Percentiles rank a stretch among this genome's conserved stretches.
These are phyloP conservation scores for Aurifilum marmelostoma DNA, from an alignment of 2,329 filamentous ascomycete genomes.

Conservation along the genomic window DNA sequence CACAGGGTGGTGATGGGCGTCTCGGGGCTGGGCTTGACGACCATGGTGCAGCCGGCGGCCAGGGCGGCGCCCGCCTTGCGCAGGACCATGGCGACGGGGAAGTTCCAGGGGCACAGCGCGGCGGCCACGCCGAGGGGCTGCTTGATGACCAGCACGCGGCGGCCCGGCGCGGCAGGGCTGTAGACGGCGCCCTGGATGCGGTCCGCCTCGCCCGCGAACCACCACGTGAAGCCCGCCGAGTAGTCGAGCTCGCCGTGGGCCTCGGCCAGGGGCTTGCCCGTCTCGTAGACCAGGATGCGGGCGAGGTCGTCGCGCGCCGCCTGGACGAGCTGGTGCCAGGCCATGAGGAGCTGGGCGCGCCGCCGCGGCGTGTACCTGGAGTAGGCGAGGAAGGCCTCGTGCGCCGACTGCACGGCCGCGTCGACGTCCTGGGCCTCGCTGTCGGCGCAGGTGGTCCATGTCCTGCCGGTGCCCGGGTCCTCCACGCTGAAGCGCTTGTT, in stretches of 20 bases:
- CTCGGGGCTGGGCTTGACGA: conserved; percentile 73
- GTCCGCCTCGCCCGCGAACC: conserved; percentile 58
- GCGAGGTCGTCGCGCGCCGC: conserved; percentile 44
- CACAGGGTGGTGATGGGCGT: conserved; percentile 75
- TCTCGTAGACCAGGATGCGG: conserved; percentile 50
- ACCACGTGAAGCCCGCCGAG: conserved; percentile 56
- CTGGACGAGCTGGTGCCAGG: conserved; percentile 43
- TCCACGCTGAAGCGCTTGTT: conserved; percentile 55
- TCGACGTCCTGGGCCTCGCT: conserved; percentile 47
- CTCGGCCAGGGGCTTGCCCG: conserved; percentile 60
- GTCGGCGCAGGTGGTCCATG: conserved; percentile 56
- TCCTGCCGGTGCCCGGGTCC: conserved; percentile 54
- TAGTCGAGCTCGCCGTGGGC: conserved; percentile 60
- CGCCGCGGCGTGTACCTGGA: conserved; percentile 42
- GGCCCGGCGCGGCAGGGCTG: conserved; percentile 61
- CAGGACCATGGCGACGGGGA: conserved; percentile 68
- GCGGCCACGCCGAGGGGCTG: conserved; percentile 72
- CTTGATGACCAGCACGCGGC: conserved; percentile 73
- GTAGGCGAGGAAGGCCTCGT: conserved; percentile 44
- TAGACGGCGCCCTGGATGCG: conserved; percentile 61
- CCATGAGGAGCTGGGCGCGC: conserved; percentile 41
- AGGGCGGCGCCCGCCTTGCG: conserved; percentile 70
- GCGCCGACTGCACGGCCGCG: conserved; percentile 41
- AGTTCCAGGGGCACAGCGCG: conserved; percentile 75
- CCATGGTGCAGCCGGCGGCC: conserved; percentile 74